A percentile compares a stretch with the other conserved stretches of the same genome.
These are phyloP conservation scores for Mortierella sp. DNA, from an alignment of 371 early-diverging fungal genomes.

Conservation along the genomic window DNA sequence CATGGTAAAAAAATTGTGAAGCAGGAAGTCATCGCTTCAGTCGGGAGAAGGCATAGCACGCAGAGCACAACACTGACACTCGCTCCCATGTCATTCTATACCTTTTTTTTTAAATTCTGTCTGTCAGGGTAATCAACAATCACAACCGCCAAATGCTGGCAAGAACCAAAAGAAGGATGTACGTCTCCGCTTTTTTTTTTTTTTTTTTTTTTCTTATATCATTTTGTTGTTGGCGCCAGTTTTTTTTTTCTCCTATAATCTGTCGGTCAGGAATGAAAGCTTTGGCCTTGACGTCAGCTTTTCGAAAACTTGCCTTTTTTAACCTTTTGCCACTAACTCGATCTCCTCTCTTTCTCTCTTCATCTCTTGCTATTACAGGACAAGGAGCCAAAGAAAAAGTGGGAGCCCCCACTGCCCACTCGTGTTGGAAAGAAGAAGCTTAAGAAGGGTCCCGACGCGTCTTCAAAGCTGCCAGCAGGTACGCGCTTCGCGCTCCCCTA, in stretches of 20 bases:
- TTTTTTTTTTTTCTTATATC: not conserved
- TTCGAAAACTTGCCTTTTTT: not conserved
- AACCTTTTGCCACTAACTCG: not conserved
- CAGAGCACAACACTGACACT: not conserved
- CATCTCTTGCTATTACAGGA: constrained; percentile 54
- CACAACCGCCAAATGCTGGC: constrained; percentile 70
- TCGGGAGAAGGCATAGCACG: not conserved
- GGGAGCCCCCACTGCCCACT: constrained; percentile 98
- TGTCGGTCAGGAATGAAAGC: no score
- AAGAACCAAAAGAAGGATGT: constrained; percentile 73
- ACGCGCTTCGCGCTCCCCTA: constrained; percentile 8
- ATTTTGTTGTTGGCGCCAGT: not conserved
- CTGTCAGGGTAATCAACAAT: constrained; percentile 81
- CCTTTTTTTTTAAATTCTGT: not conserved
- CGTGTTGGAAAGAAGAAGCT: constrained; percentile 96
- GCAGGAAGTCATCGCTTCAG: not conserved
- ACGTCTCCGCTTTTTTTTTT: constrained; percentile 17
- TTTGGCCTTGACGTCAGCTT: no score
- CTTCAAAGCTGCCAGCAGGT: constrained; percentile 94
- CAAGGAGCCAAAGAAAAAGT: constrained; percentile 94
- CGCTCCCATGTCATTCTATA: not conserved
- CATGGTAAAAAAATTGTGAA: not conserved
- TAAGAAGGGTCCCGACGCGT: constrained; percentile 94
- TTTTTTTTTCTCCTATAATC: not conserved
- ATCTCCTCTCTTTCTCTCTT: not conserved